Conservation (phyloP, 2,329 filamentous ascomycete genomes). For the Alternaria solani region DNA sequence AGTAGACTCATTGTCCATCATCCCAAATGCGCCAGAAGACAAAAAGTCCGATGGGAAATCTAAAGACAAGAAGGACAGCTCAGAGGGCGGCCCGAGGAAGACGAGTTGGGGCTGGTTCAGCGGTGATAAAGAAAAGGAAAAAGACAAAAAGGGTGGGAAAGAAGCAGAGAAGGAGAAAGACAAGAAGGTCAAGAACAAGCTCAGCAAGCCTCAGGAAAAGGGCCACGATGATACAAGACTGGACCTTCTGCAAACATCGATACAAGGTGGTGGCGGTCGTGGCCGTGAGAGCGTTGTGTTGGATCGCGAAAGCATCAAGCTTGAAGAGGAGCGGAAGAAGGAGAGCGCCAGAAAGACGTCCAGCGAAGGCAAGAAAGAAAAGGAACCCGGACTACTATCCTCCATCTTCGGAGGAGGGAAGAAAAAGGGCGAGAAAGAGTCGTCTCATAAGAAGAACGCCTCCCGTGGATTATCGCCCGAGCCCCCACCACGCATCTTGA, state of each 20-base stretch:
- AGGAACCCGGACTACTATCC: slow-evolving; percentile 85
- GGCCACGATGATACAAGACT: slow-evolving; percentile 80
- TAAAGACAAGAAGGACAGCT: slow-evolving; percentile 75
- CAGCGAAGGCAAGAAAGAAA: slow-evolving; percentile 80
- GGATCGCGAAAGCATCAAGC: slow-evolving; percentile 77
- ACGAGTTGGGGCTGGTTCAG: slow-evolving; percentile 84
- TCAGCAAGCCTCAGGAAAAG: slow-evolving; percentile 65
- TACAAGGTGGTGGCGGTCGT: slow-evolving; percentile 68
- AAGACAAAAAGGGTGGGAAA: slow-evolving; percentile 65
- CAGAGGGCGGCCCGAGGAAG: slow-evolving; percentile 71
- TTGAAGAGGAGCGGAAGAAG: slow-evolving; percentile 85
- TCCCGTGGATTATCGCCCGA: slow-evolving; percentile 81
- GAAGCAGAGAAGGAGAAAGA: slow-evolving; percentile 51
- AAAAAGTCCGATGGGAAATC: slow-evolving; percentile 75
- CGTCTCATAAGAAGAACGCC: slow-evolving; percentile 75
- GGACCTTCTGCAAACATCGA: slow-evolving; percentile 86
- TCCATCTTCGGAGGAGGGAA: slow-evolving; percentile 91
- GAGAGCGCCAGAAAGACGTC: slow-evolving; percentile 76
- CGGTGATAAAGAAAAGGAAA: slow-evolving; percentile 72
- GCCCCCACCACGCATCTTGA: slow-evolving; percentile 71
- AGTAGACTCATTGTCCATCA: slow-evolving; percentile 81
- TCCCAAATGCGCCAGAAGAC: slow-evolving; percentile 76
- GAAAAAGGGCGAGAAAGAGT: slow-evolving; percentile 83
- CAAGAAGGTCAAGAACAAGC: slow-evolving; percentile 66
- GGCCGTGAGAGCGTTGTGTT: slow-evolving; percentile 85